Evolutionary conservation across 352 stramenopile species (phyloP), one percentile per base, ranked within the genome.

Genomic region (Thalassiosira ordinaria): DNA sequence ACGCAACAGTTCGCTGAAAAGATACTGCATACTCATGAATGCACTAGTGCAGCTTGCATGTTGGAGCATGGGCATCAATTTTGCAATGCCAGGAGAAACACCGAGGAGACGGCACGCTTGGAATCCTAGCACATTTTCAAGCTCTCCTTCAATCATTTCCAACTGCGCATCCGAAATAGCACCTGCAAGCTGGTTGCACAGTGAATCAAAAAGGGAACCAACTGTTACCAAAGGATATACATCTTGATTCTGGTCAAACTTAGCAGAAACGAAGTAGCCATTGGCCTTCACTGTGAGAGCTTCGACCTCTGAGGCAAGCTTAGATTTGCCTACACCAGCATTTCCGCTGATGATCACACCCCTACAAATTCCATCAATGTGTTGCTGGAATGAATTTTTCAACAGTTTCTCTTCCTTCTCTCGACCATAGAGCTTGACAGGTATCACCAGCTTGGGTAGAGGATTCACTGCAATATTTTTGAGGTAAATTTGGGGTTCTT

Each of bases 401-500:
- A 74, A 14, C 16, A 24, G 35, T 4, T 29, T 6, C 44, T 44
- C 22, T 44, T 74, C 64, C 11, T 57, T 14, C 41, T 74, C 64
- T 56, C 64, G 47, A 26, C 64, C 51, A 44, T 74, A 74, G 16
- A 65, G 33, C 27, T 74, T 64, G 56, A 65, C 24, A 22, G 22
- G 44, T 56, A 74, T 63, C 64, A 18, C 8, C 31, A 72, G 26
- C 13, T 11, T 33, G 9, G 61, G 61, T 16, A 57, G 7, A 7
- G 37, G 37, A 7, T 26, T 74, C 11, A 47, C 24, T 41, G 39
- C 11, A 37, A 64, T 26, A 51, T 74, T 53, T 13, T 65, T 26
- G n/a, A 63, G 31, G 31, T 53, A 72, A n/a, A 27, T 18, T 16
- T 13, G 18, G 9, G 63, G 47, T n/a, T 62, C 18, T n/a, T 24